Conservation (phyloP, 306 rosid species). For the Quercus agrifolia region DNA sequence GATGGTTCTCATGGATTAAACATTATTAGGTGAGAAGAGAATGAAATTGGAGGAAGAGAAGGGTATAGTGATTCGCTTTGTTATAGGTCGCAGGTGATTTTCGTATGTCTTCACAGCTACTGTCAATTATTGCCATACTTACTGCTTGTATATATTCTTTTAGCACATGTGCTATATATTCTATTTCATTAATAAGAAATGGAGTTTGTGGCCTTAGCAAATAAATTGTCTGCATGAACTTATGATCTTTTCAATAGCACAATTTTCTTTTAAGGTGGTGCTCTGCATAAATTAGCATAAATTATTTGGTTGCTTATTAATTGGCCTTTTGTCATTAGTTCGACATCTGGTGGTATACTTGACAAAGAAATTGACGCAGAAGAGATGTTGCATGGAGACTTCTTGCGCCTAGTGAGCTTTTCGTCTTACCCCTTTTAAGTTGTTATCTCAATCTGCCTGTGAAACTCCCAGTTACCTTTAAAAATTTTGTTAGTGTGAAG, state of each 20-base stretch:
- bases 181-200: neutral
- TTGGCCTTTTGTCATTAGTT: conserved; percentile 34
- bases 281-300: neutral
- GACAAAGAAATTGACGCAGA: conserved; percentile 75
- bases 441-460: neutral
- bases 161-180: neutral
- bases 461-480: neutral
- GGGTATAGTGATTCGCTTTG: conserved; percentile 81
- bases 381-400: conserved; percentile 68
- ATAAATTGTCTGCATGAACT: neutral
- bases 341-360: conserved; percentile 74
- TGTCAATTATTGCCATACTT: neutral
- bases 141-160: neutral
- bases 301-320: neutral
- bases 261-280: neutral
- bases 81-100: conserved; percentile 84
- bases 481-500: neutral
- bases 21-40: conserved; percentile 52
- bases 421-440: conserved; percentile 17
- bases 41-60: conserved; percentile 84
- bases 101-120: conserved; percentile 3
- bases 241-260: neutral
- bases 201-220: neutral
- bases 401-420: conserved; percentile 78
- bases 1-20: conserved; percentile 19